Conservation (phyloP, 2,329 filamentous ascomycete genomes). For the Sclerotiophoma versabilis region DNA sequence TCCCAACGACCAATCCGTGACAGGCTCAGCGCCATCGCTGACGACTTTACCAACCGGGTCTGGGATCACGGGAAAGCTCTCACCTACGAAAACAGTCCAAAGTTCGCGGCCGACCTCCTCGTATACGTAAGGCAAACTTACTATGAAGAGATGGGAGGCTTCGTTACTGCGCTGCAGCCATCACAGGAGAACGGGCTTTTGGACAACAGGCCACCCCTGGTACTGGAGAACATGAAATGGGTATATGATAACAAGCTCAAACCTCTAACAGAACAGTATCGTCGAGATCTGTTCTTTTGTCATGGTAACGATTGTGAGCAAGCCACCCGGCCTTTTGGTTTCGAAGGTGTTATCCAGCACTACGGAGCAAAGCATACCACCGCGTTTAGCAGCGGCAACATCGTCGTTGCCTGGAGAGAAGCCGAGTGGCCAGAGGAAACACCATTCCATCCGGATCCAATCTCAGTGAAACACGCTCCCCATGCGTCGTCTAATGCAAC, state of each 20-base stretch:
- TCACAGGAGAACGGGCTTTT: constrained; percentile 10
- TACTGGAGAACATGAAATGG: constrained; percentile 87
- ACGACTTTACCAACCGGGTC: constrained; percentile 70
- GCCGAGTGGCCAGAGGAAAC: constrained; percentile 79
- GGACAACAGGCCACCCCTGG: constrained; percentile 64
- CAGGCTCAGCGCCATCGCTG: constrained; percentile 70
- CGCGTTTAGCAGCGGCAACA: constrained; percentile 71
- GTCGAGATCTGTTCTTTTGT: constrained; percentile 79
- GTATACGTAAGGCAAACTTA: constrained; percentile 72
- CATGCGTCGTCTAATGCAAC: constrained; percentile 37
- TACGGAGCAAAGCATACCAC: constrained; percentile 82
- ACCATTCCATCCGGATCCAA: constrained; percentile 73
- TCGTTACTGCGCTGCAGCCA: constrained; percentile 46
- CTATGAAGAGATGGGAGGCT: constrained; percentile 68
- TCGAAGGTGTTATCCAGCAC: constrained; percentile 82
- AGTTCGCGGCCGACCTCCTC: constrained; percentile 76
- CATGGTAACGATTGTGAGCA: constrained; percentile 67
- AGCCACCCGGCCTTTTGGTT: constrained; percentile 72
- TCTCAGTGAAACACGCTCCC: constrained; percentile 51
- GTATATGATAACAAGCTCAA: constrained; percentile 80
- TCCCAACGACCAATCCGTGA: constrained; percentile 71
- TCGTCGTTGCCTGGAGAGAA: constrained; percentile 77
- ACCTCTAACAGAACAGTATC: constrained; percentile 68
- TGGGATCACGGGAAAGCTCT: constrained; percentile 72
- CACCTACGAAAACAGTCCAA: constrained; percentile 67